Base-by-base conservation (phyloP, 768 basidiomycete species). In the Rhodotorula sphaerocarpa region DNA sequence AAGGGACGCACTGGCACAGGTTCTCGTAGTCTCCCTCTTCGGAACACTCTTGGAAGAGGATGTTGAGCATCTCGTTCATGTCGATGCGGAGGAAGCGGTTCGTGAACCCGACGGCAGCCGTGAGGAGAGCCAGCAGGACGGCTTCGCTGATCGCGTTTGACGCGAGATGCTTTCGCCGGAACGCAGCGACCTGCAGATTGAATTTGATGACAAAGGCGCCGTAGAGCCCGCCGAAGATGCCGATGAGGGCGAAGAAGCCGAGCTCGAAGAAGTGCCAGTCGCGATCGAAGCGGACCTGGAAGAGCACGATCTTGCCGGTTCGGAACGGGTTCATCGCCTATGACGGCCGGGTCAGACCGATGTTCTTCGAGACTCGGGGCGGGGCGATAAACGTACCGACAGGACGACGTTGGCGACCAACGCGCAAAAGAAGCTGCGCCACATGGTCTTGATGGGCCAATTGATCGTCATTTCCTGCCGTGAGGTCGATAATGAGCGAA, bases 251-350 rank as follows among this genome's bases (percentile, higher is more conserved):
- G 76, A 92, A 99, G 75, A 93, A 93, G 23, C 95, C 86, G 54
- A 99, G 88, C 73, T 97, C 95, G 73, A 97, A 97, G 77, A 93
- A 96, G 74, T 97, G 95, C 95, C 95, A 99, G 72, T 91, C 90
- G 36, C 93, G 82, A 73, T 87, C 88, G 75, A 97, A 99, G 3
- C 91, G 92, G 70, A 99, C 90, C 74, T 96, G 92, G 78, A 99
- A 99, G 64, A 97, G 78, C 72, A 99, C 95, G 31, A 99, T 83
- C 75, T 97, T 97, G 27, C 93, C 95, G 0, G 95, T 97, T 42
- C 92, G 83, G 78, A 90, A 99, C 3, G 95, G 95, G 73, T 97
- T 96, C 88, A 99, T 92, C 9, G 88, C 87, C 90, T 93, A 69
- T 10, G 9, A 16, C 18, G 3, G 5, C 3, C 6, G 11, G 3